Base-by-base conservation (phyloP, 495 filamentous ascomycete species). In the Tuber magnatum region DNA sequence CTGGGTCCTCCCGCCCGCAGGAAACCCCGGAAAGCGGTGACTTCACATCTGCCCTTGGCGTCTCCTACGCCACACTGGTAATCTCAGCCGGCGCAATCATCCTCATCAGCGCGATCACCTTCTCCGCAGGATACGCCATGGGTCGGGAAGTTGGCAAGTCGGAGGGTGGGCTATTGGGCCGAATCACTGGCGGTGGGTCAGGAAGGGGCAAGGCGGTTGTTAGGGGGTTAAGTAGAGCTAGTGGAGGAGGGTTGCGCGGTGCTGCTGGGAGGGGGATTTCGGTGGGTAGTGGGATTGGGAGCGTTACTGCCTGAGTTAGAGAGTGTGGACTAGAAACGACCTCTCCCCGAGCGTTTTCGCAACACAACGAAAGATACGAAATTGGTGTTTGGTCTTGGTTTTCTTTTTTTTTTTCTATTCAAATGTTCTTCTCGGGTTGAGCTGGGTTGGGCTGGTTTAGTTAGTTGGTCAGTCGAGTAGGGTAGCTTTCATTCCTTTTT, bases 51-150 rank as follows among this genome's bases (percentile, higher is more conserved):
- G 40, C 78, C 48, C 72, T 71, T 2, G 78, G 78, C 42, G 51
- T 79, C 38, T 72, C 77, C 8, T 79, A 79, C 18, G 86, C 97
- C 82, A 97, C 94, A 0, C 97, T 96, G 92, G 91, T 96, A 4
- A 88, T 97, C 51, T 92, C 90, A 61, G 95, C 95, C 0, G 94
- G 95, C 0, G 94, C 97, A 7, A 92, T 99, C 10, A 92, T 99
- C 16, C 85, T 98, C 3, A 90, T 98, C 61, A 92, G 91, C 3
- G 95, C 94, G 2, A 90, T 97, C 71, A 94, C 93, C 74, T 99
- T 98, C 81, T 92, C 93, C 0, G 95, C 95, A 0, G 95, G 95
- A 0, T 98, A 97, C 80, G 92, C 92, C 18, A 88, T 97, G 28
- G 95, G 95, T 18, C 87, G 89, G 39, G 93, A 97, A 81, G 92